Evolutionary conservation across 352 stramenopile genomes (phyloP), one percentile per base, ranked within the genome.

Genomic region (Phytophthora cryptogea): DNA sequence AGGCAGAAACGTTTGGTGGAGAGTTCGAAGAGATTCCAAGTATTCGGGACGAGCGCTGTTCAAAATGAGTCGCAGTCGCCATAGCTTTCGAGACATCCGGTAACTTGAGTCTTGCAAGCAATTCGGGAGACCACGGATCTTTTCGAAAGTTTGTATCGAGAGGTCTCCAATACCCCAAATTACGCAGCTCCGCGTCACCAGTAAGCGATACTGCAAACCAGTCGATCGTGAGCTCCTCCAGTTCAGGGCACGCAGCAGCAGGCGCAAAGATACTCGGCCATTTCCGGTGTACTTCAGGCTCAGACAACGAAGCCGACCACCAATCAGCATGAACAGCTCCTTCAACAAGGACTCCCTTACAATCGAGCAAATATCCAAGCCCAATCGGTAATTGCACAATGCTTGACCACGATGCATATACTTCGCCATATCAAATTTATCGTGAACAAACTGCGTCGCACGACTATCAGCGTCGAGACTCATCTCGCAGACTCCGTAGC

Each of bases 401-500:
- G 20, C 20, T 23, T 23, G 20, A 23, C 20, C 20, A 23, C 20
- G 20, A 23, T 23, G 20, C 20, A 23, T 23, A 23, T 23, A 23
- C 20, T 23, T 23, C 20, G 20, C 20, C 20, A 23, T 23, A 2
- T 23, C 20, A 23, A 23, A 23, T 23, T 23, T 23, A 23, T 40
- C 45, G 16, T 14, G 45, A 40, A 27, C 33, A 28, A 53, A 53
- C 10, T 33, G 33, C 20, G 8, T 27, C 3, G 31, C 8, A 16
- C 45, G 45, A 16, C 32, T 32, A 32, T 8, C 8, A 14, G 30
- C 30, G 3, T 30, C 20, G n/a, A 53, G 45, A 17, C 16, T 40
- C 31, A 53, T 30, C 31, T 40, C n/a, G 31, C 31, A 40, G 17
- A 53, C 42, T 30, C 45, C 45, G 20, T 53, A 42, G 3, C 45